Evolutionary conservation across 2,329 filamentous ascomycete species (phyloP).

Genomic region (Anthostomella pinea): DNA sequence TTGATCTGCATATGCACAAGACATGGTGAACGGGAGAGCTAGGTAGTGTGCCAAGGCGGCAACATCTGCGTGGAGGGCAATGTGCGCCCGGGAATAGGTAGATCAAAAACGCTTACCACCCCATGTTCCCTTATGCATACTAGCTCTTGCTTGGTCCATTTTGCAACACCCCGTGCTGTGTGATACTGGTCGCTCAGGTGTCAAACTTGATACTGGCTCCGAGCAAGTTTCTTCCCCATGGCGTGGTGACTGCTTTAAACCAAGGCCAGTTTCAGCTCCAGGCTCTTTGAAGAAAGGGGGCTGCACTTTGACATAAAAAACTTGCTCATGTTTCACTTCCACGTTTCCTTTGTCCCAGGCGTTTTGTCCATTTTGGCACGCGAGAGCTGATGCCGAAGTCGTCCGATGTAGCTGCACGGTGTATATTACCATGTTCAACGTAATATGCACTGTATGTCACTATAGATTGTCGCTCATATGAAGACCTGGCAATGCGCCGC

Average conservation of each 20-base stretch:
- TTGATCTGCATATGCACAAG: background rate
- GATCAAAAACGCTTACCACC: too few species aligned
- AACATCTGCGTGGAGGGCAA: conserved; percentile 4
- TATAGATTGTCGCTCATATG: background rate
- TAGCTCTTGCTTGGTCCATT: too few species aligned
- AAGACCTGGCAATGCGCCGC: conserved; percentile 18
- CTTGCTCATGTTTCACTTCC: conserved; percentile 27
- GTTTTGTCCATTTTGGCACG: conserved; percentile 12
- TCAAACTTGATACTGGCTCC: conserved; percentile 7
- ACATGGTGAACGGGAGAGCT: too few species aligned
- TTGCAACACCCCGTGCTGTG: too few species aligned
- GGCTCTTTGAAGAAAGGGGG: conserved; percentile 11
- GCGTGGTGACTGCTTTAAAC: too few species aligned
- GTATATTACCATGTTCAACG: background rate
- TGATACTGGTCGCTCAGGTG: too few species aligned
- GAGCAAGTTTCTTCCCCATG: conserved; percentile 28
- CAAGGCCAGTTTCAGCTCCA: conserved; percentile 27
- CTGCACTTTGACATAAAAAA: conserved; percentile 12
- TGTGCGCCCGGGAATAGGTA: conserved; percentile 8
- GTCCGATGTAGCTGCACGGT: conserved; percentile 15
- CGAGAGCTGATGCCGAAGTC: conserved; percentile 13
- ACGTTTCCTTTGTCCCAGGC: conserved; percentile 2
- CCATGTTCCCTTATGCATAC: too few species aligned
- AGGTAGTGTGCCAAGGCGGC: conserved; percentile 13
- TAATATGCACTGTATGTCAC: conserved; percentile 1